Base-by-base conservation (phyloP, 768 basidiomycete genomes). In the Tylopilus rubrobrunneus region DNA sequence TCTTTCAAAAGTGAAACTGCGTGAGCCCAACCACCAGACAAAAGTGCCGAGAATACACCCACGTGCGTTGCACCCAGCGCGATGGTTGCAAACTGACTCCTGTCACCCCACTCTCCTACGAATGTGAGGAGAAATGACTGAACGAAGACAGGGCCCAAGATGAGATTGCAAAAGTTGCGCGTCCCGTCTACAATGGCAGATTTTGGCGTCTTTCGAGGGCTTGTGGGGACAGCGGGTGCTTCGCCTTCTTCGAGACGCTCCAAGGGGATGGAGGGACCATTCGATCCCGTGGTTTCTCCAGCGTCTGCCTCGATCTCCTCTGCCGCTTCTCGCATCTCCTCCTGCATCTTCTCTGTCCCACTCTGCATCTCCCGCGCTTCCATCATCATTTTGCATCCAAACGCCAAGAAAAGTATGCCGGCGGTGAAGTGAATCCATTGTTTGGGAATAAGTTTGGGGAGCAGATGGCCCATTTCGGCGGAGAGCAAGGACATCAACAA, bases 81-180 rank as follows among this genome's bases (percentile, higher is more conserved):
- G 57, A 98, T 96, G 2, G 97, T 98, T 2, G 97, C 89, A 62
- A 98, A 92, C 74, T 99, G 96, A 65, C 92, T 96, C 49, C 96
- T 75, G 73, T 98, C 97, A 1, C 97, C 96, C 97, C 97, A 98
- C 73, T 99, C 97, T 10, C 95, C 97, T n/a, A 99, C 77, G 72
- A 98, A 98, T 0, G 96, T 98, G 55, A 99, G 77, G 31, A 96
- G 75, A 64, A 99, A 98, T 0, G 92, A 84, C 70, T 99, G 94
- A 3, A 94, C 93, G 65, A 98, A 96, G 2, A 97, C 92, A 1
- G 96, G 96, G 1, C 91, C 93, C 19, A 98, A 73, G 59, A 95
- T 70, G 17, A 94, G 73, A 62, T 84, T 86, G 67, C 83, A 87
- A 62, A 93, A 86, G 67, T 95, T 95, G 61, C 92, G 79, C 6